Base-by-base conservation (phyloP, 495 filamentous ascomycete species). In the Terfezia claveryi region DNA sequence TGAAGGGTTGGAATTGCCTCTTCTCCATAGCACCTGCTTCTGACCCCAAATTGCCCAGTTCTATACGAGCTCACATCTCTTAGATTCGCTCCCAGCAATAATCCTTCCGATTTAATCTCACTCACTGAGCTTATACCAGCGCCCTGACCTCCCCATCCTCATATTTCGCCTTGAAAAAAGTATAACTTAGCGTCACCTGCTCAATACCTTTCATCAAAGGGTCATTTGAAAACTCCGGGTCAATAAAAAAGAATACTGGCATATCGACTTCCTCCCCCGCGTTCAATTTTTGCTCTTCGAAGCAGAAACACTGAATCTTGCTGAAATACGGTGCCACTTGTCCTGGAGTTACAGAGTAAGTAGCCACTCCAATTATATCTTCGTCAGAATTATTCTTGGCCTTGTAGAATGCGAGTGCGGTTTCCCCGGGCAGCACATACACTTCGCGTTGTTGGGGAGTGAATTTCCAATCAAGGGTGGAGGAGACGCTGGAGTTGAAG, bases 261-360 rank as follows among this genome's bases (percentile, higher is more conserved):
- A 99, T 99, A 71, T 99, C 92, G 53, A 99, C 92, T 38, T 87
- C 87, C 72, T 99, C 92, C 27, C 89, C 87, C 23, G 87, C 89
- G 67, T 87, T 89, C 53, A 98, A 70, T 59, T 92, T 78, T 75
- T 98, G 82, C 68, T 86, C 67, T 73, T 99, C 92, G 65, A 99
- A 99, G 67, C 92, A 99, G 69, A 99, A 99, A 62, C 92, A 99
- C 70, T 99, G 92, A 53, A 99, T 99, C 75, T 99, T 99, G 75
- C 82, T 87, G 68, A 99, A 99, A 65, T 99, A 99, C 4, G 85
- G 89, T 32, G 92, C 89, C 32, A 93, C 85, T 72, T 96, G 92
- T 11, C 78, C 89, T 9, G 92, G 92, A 10, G 87, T 94, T 51
- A 99, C 92, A 67, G 82, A 87, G 67, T 99, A 99, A 10, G 92